phyloP scores from a whole-genome alignment of 1,139 yeast genomes.

The Magnusiomyces sp. region DNA sequence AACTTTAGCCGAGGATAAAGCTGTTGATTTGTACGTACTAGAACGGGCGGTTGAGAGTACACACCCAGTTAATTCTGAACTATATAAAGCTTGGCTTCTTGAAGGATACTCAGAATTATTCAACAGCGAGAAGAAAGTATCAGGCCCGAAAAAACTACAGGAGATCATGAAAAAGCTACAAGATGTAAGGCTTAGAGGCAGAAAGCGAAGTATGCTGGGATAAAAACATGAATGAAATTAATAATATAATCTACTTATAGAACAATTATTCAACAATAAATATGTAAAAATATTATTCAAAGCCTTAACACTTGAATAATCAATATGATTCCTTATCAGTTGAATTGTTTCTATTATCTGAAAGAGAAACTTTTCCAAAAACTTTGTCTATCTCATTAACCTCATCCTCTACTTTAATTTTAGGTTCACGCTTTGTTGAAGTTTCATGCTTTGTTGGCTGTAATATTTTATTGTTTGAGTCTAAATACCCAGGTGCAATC shows the following conservation, averaged over 20 bases:
- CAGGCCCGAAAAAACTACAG: slow-evolving; percentile 30
- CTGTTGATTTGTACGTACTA: slow-evolving; percentile 88
- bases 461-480: slow-evolving; percentile 24
- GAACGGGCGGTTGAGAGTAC: slow-evolving; percentile 90
- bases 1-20: slow-evolving; percentile 77
- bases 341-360: background rate
- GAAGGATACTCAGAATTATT: slow-evolving; percentile 49
- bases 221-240: background rate
- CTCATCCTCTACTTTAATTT: background rate
- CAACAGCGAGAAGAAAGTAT: slow-evolving; percentile 21
- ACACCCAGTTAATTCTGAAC: slow-evolving; percentile 64
- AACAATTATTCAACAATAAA: background rate
- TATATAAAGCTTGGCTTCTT: slow-evolving; percentile 62
- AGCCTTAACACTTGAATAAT: background rate
- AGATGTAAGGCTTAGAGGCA: slow-evolving; percentile 65
- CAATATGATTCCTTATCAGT: background rate
- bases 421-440: slow-evolving; percentile 1
- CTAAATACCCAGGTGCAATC: slow-evolving; percentile 41
- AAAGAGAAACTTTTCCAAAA: slow-evolving; percentile 12
- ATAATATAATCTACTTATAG: background rate
- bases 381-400: slow-evolving; percentile 14
- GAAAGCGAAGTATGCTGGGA: slow-evolving; percentile 1
- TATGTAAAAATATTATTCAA: background rate
- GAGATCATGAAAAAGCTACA: slow-evolving; percentile 62
- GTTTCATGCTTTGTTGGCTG: slow-evolving; percentile 19